Evolutionary conservation across 345 rosid species (phyloP).

Genomic region (Corchorus capsularis): DNA sequence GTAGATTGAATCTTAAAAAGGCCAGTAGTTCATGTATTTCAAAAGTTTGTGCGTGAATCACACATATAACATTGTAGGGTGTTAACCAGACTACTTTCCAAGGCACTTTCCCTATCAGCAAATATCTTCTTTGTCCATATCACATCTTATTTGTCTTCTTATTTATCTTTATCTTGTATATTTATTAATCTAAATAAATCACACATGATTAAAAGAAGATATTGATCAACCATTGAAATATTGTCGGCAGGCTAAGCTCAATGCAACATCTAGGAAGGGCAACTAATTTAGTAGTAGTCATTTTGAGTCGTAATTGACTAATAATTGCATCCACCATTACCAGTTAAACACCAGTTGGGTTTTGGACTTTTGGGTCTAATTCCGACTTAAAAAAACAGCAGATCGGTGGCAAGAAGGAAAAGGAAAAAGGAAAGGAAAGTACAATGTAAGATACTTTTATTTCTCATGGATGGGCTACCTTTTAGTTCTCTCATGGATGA

Average conservation of each 20-base stretch:
- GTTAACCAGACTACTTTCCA: neutral
- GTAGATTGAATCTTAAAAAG: neutral
- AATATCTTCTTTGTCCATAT: too few species aligned
- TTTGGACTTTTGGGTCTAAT: neutral
- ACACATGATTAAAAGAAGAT: conserved; percentile 5
- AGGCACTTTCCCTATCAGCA: too few species aligned
- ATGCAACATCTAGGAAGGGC: neutral
- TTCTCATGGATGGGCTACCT: neutral
- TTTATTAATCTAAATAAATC: neutral
- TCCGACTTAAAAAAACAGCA: neutral
- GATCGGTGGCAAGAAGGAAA: too few species aligned
- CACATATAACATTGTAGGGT: neutral
- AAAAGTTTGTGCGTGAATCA: neutral
- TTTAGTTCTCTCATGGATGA: neutral
- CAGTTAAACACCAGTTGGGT: too few species aligned
- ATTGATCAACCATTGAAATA: neutral
- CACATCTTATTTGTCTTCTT: too few species aligned
- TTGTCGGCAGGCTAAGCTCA: neutral
- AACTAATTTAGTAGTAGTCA: too few species aligned
- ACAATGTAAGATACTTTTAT: neutral
- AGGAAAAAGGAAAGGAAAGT: too few species aligned
- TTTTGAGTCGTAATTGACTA: too few species aligned
- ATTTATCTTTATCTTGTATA: too few species aligned
- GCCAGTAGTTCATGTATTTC: neutral
- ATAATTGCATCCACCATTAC: too few species aligned